A percentile compares a stretch with the other conserved stretches of the same genome.
phyloP scores from a whole-genome alignment of 208 protist genomes.

The Giardia duodenalis region DNA sequence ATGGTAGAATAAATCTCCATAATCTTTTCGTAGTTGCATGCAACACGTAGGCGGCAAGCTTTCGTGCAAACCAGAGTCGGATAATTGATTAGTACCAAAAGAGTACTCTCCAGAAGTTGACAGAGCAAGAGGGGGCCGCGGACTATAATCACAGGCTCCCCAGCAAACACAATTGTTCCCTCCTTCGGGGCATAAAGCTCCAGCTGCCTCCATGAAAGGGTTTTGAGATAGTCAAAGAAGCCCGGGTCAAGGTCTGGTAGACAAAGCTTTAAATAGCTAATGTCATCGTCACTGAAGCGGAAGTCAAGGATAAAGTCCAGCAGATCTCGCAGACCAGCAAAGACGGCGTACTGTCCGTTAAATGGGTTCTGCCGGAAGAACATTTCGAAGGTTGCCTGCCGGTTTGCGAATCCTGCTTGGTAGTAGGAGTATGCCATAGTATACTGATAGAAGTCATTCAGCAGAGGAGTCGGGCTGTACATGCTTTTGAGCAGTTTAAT shows the following conservation, averaged over 20 bases:
- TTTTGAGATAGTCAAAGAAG: constrained; percentile 39
- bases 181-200: constrained; percentile 44
- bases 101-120: constrained; percentile 62
- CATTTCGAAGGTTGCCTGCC: constrained; percentile 58
- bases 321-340: constrained; percentile 56
- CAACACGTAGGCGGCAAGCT: constrained; percentile 50
- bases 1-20: not conserved
- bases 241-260: constrained; percentile 30
- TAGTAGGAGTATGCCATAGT: constrained; percentile 35
- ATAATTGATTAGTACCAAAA: constrained; percentile 56
- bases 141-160: constrained; percentile 56
- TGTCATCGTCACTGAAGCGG: constrained; percentile 44
- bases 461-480: constrained; percentile 16
- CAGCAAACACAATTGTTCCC: constrained; percentile 56
- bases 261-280: constrained; percentile 43
- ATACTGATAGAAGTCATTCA: constrained; percentile 37
- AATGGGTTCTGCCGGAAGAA: constrained; percentile 68
- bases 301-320: constrained; percentile 49
- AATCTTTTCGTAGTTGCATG: not conserved
- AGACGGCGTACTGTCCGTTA: constrained; percentile 59
- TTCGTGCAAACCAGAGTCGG: constrained; percentile 61
- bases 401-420: constrained; percentile 42
- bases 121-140: constrained; percentile 57
- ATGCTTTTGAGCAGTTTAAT: no score
- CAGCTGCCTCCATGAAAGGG: constrained; percentile 42